These are phyloP conservation scores for Erythrophleum ivorense DNA, from an alignment of 331 rosid genomes.

Conservation along the genomic window DNA sequence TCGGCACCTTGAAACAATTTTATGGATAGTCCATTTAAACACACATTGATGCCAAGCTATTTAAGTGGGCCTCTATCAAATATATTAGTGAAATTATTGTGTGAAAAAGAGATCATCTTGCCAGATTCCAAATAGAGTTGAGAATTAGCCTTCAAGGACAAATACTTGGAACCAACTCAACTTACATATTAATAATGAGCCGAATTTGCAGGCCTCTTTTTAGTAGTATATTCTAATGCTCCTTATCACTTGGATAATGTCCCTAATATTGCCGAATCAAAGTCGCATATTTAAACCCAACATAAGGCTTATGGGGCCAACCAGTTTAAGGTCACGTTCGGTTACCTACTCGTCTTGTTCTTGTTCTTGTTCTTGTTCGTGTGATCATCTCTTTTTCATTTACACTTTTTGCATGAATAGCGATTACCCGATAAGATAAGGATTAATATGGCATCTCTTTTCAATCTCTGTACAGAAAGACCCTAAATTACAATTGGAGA, in stretches of 20 bases:
- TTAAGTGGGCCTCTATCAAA: background rate
- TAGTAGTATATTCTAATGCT: background rate
- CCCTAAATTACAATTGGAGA: too few species aligned
- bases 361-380: too few species aligned
- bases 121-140: background rate
- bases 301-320: slow-evolving; percentile 17
- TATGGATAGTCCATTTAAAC: background rate
- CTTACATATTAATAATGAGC: slow-evolving; percentile 8
- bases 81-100: background rate
- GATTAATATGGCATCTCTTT: background rate
- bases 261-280: background rate
- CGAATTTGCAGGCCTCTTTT: background rate
- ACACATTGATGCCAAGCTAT: background rate
- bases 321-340: slow-evolving; percentile 2
- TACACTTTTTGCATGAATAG: background rate
- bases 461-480: too few species aligned
- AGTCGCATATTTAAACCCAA: slow-evolving; percentile 12
- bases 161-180: slow-evolving; percentile 18
- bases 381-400: slow-evolving; percentile 29
- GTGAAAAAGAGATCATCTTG: background rate
- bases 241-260: background rate
- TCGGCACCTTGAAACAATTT: background rate
- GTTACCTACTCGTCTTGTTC: slow-evolving; percentile 19
- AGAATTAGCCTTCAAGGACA: background rate
- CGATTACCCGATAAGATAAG: slow-evolving; percentile 17